Base-by-base conservation (phyloP, 805 yeast species). In the Wickerhamiella cacticola region DNA sequence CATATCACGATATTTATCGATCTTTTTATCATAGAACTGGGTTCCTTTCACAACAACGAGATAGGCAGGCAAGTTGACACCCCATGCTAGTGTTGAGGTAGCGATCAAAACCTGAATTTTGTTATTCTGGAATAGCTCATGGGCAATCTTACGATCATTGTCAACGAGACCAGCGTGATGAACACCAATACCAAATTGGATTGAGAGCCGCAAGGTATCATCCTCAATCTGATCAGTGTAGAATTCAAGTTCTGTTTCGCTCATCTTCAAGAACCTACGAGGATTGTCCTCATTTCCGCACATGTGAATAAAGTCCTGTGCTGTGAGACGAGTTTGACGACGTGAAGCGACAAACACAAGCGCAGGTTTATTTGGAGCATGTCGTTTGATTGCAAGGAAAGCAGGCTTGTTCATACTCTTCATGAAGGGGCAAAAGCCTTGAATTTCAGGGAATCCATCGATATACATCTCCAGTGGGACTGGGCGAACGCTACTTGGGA, bases 401-500 rank as follows among this genome's bases (percentile, higher is more conserved):
- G 94, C 89, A 1, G 96, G 96, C 57, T 73, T 86, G 70, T 79
- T 86, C 92, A 76, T 84, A 19, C 78, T 82, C 68, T 78, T 84
- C 95, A 83, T 83, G 58, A 84, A 68, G 1, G 89, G 86, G 56
- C 87, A 79, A 59, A 83, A 82, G 1, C 86, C 87, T 52, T 80
- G 69, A 53, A 81, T 80, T 53, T 82, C 92, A 1, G 87, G 88
- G 56, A 80, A 83, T 0, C 94, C 94, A 59, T 83, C 94, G 53
- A 83, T 83, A 56, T 80, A 83, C 89, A 83, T 83, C 56, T 83
- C 82, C 49, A 83, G 67, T 1, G 94, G 94, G 43, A 83, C 92
- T 0, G 94, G 94, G 51, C 94, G 76, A 8, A 83, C 89, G 10
- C 87, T 79, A 50, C 74, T 80, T 0, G 94, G 85, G 61, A 83